Conservation (phyloP, 257 asterid species). For the Nicotiana tabacum region DNA sequence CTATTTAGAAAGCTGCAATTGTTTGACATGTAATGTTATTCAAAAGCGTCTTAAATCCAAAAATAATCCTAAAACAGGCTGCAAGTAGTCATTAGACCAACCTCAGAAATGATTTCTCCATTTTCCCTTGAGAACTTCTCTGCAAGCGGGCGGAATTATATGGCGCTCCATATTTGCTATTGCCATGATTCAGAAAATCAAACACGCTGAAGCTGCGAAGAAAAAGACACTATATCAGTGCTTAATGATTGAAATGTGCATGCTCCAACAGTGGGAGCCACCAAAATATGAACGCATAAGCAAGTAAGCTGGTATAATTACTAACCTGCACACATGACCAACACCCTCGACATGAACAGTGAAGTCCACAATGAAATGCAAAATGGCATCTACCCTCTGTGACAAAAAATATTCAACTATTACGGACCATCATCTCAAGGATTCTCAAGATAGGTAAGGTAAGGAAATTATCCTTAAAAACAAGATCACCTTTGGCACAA, state of each 20-base stretch:
- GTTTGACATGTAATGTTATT: constrained; percentile 5
- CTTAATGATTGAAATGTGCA: not conserved
- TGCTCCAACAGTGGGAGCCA: not conserved
- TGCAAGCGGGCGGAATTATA: constrained; percentile 39
- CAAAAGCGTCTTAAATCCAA: not conserved
- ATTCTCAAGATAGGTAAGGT: not conserved
- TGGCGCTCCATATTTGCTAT: constrained; percentile 72
- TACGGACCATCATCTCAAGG: not conserved
- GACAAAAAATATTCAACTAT: constrained; percentile 17
- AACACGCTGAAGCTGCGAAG: constrained; percentile 77
- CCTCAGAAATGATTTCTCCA: constrained; percentile 97
- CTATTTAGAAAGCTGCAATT: constrained; percentile 69
- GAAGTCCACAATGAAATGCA: constrained; percentile 79
- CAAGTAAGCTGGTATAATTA: not conserved
- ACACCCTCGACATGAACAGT: constrained; percentile 87
- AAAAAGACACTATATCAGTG: not conserved
- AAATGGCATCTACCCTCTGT: constrained; percentile 77
- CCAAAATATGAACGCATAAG: not conserved
- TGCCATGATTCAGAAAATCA: constrained; percentile 81
- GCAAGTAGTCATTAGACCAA: constrained; percentile 5
- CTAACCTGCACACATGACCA: constrained; percentile 86
- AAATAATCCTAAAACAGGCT: not conserved
- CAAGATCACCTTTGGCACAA: constrained; percentile 79
- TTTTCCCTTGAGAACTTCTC: constrained; percentile 97
- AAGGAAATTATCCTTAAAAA: not conserved